A percentile compares a stretch with the other conserved stretches of the same genome.
Conservation (phyloP, 2,329 filamentous ascomycete genomes). For the Sporothrix globosa region DNA sequence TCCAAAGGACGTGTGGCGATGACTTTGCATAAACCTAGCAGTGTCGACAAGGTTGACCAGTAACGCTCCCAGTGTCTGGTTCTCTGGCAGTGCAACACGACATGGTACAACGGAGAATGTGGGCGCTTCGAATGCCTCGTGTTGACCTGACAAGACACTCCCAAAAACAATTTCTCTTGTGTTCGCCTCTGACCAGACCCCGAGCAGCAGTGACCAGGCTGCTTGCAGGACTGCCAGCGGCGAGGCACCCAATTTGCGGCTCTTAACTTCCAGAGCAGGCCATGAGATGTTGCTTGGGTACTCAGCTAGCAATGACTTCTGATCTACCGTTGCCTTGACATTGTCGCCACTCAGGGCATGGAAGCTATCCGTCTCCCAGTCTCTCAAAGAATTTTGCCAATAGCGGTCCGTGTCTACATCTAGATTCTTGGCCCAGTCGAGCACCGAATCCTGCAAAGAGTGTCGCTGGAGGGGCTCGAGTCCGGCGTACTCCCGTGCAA, state of each 20-base stretch:
- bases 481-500: constrained; percentile 38
- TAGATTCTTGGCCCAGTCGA: constrained; percentile 23
- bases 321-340: constrained; percentile 29
- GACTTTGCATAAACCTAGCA: constrained; percentile 32
- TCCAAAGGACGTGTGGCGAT: constrained; percentile 40
- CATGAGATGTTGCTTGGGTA: background rate
- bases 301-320: background rate
- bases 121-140: constrained; percentile 41
- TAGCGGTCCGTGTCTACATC: constrained; percentile 31
- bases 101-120: constrained; percentile 45
- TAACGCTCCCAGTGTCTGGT: background rate
- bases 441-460: constrained; percentile 26
- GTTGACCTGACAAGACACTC: constrained; percentile 43
- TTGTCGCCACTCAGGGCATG: constrained; percentile 37
- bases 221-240: constrained; percentile 45
- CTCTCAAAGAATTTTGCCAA: constrained; percentile 34
- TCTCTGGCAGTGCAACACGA: constrained; percentile 39
- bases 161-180: constrained; percentile 44
- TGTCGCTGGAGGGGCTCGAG: constrained; percentile 32
- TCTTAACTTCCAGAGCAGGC: constrained; percentile 4
- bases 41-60: constrained; percentile 2
- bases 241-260: constrained; percentile 39
- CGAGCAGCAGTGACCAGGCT: constrained; percentile 44
- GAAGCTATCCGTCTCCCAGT: constrained; percentile 38
- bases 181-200: constrained; percentile 42